These are phyloP conservation scores for Blastomyces percursus DNA, from an alignment of 2,329 filamentous ascomycete genomes.

Conservation along the genomic window DNA sequence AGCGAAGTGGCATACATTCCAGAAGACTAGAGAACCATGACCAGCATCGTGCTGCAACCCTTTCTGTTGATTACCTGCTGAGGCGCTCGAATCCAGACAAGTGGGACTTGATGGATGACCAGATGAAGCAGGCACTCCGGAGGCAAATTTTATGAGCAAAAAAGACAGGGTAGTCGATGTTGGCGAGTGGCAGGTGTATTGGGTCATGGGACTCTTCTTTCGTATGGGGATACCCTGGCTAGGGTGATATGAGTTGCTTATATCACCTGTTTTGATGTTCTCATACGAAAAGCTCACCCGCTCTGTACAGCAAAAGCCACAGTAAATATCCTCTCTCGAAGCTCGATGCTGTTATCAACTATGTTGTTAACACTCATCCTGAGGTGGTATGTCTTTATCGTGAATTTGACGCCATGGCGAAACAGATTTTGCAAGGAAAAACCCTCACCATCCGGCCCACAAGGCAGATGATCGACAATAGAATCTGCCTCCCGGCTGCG, in stretches of 20 bases:
- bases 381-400: constrained; percentile 6
- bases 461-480: constrained; percentile 5
- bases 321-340: constrained; percentile 5
- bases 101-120: constrained; percentile 1
- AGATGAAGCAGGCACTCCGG: background rate
- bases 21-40: constrained; percentile 4
- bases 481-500: background rate
- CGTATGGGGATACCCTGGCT: background rate
- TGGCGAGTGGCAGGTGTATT: constrained; percentile 1
- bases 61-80: constrained; percentile 4
- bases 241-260: constrained; percentile 4
- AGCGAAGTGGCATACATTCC: background rate
- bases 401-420: constrained; percentile 4
- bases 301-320: constrained; percentile 6
- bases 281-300: background rate
- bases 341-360: constrained; percentile 9
- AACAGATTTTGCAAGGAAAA: constrained; percentile 7
- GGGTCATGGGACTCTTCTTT: background rate
- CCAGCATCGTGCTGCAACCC: constrained; percentile 4
- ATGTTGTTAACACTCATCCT: constrained; percentile 7
- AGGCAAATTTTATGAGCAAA: constrained; percentile 3
- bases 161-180: constrained; percentile 5
- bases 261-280: background rate
- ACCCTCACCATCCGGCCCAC: background rate
- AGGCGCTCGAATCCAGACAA: background rate